Percentiles rank a stretch among this genome's conserved stretches.
phyloP scores from a whole-genome alignment of 345 rosid species.

The Bruguiera parviflora region DNA sequence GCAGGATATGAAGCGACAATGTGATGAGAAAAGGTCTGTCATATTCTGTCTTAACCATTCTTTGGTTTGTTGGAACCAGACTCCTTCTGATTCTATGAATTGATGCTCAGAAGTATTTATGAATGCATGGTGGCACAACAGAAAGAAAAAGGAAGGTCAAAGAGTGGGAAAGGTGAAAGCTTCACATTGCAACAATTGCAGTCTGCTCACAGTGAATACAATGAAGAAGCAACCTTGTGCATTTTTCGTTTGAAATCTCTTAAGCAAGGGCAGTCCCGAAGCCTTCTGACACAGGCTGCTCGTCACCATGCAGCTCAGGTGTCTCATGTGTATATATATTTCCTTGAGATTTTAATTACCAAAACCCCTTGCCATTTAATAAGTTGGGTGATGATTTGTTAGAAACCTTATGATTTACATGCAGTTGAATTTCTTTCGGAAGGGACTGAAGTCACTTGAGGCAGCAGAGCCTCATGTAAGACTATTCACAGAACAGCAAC shows the following conservation, averaged over 20 bases:
- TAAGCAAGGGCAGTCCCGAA: slow-evolving; percentile 86
- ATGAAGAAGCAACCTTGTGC: slow-evolving; percentile 80
- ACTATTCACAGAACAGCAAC: slow-evolving; percentile 63
- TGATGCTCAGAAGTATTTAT: slow-evolving; percentile 57
- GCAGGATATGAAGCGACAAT: slow-evolving; percentile 99
- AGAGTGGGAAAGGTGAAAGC: slow-evolving; percentile 67
- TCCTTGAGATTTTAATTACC: slow-evolving; percentile 9
- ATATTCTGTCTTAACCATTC: slow-evolving; percentile 8
- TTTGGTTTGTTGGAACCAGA: slow-evolving; percentile 17
- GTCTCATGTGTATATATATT: background rate
- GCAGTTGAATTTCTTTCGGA: slow-evolving; percentile 80
- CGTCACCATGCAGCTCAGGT: slow-evolving; percentile 99
- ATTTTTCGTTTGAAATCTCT: slow-evolving; percentile 87
- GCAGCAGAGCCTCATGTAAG: slow-evolving; percentile 66
- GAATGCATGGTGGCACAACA: slow-evolving; percentile 73
- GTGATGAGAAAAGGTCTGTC: slow-evolving; percentile 86
- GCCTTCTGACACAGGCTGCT: slow-evolving; percentile 89
- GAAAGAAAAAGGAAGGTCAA: slow-evolving; percentile 77
- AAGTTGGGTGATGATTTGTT: slow-evolving; percentile 12
- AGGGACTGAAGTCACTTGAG: slow-evolving; percentile 83
- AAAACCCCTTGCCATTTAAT: slow-evolving; percentile 1
- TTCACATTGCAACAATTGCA: slow-evolving; percentile 51
- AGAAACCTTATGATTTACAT: slow-evolving; percentile 20
- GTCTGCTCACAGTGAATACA: slow-evolving; percentile 68
- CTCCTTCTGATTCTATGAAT: slow-evolving; percentile 21